phyloP scores from a whole-genome alignment of 768 basidiomycete species.

The Trametopsis cervina region DNA sequence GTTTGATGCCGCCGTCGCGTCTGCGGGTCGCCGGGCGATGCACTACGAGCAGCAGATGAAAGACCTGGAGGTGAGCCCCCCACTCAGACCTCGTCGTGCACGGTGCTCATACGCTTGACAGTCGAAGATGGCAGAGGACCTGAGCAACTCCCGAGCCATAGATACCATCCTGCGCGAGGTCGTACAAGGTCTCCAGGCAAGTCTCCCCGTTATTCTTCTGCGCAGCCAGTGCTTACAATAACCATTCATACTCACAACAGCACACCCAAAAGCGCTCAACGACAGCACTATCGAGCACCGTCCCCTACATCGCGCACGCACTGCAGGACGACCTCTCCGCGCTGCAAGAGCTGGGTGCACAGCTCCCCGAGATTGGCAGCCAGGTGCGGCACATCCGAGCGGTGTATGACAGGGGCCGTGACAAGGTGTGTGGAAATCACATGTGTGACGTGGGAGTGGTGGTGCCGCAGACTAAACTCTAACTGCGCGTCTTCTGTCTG shows the following conservation, averaged over 20 bases:
- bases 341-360: conserved; percentile 47
- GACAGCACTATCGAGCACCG: conserved; percentile 48
- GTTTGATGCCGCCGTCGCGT: conserved; percentile 12
- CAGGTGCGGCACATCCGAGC: conserved; percentile 55
- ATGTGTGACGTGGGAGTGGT: too few relatives aligned
- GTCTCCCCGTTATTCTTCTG: conserved; percentile 12
- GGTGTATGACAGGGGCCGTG: conserved; percentile 67
- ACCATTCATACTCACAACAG: conserved; percentile 26
- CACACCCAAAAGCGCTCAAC: conserved; percentile 53
- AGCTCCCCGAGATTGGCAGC: conserved; percentile 52
- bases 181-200: conserved; percentile 51
- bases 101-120: conserved; percentile 23
- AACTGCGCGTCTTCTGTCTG: not conserved
- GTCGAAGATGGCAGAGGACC: conserved; percentile 60
- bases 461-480: too few relatives aligned
- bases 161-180: conserved; percentile 65
- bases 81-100: not conserved
- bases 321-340: conserved; percentile 56
- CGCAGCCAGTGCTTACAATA: not conserved
- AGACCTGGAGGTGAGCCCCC: conserved; percentile 16
- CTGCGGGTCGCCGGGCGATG: conserved; percentile 11
- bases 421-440: conserved; percentile 41
- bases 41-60: conserved; percentile 17
- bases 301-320: conserved; percentile 54
- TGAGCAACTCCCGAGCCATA: conserved; percentile 71